Evolutionary conservation across 441 rosid genomes (phyloP), one percentile per base, ranked within the genome.

Genomic region (Metrosideros polymorpha): DNA sequence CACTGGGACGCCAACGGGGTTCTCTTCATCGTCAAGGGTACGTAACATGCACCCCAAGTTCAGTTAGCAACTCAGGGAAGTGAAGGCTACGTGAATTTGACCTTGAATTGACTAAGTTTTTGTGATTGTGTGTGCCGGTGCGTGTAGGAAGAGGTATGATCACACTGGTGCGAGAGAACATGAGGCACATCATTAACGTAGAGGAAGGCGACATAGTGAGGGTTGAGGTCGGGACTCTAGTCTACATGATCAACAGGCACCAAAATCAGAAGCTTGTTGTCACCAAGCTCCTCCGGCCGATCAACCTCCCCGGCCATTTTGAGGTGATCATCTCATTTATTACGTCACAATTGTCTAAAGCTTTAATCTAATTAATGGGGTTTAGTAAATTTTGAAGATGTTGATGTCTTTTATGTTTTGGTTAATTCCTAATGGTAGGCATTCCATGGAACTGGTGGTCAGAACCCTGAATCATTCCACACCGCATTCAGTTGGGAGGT

Each of bases 1-100:
- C 94, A 93, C 76, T 86, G 82, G 82, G 97, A 94, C 83, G 92
- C 95, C 52, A 89, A 90, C 25, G 86, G 32, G 17, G 63, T 94
- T 66, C 53, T 91, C 85, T 86, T 91, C 79, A 92, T 92, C 14
- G 90, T 89, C 39, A 53, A 85, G 57, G 94, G 94, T 92, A 84
- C 9, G 61, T 55, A 2, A 9, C 18, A 4, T 85, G 8, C 82
- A 10, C 59, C 27, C n/a, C 22, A 19, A 15, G 53, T 54, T 45
- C 30, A 7, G 1, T 63, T 39, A 29, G n/a, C 17, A 39, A 17
- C 35, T 22, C 53, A 9, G 77, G 45, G 27, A 66, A 66, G 45
- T 22, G 47, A 35, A 66, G 79, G 47, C 79, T 24, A 39, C 1
- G 14, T 53, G 30, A 27, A 18, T 39, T 19, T 0, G 82, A n/a